phyloP scores from a whole-genome alignment of 352 stramenopile species.

The Peronosclerospora sorghi region DNA sequence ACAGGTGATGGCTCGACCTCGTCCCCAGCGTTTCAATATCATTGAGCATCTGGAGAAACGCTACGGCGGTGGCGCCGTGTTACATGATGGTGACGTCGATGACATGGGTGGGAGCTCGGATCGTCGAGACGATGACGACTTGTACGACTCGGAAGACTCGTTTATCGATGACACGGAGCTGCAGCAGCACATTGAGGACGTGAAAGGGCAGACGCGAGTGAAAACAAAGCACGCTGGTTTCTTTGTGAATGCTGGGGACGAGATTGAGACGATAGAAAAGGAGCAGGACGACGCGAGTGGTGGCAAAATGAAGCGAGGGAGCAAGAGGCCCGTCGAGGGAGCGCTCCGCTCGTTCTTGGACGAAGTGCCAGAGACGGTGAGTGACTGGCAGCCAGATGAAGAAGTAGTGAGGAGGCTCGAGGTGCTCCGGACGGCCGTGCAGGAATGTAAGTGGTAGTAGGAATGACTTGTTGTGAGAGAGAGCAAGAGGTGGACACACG shows the following conservation, averaged over 20 bases:
- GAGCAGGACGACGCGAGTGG: constrained; percentile 8
- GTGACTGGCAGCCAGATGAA: constrained; percentile 51
- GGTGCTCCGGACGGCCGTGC: constrained; percentile 42
- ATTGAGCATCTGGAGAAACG: constrained; percentile 81
- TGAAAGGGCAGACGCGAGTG: constrained; percentile 52
- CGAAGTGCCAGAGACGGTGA: constrained; percentile 49
- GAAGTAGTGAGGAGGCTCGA: constrained; percentile 47
- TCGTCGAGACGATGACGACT: constrained; percentile 65
- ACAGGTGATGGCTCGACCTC: background rate
- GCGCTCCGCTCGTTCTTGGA: constrained; percentile 55
- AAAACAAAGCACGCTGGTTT: constrained; percentile 83
- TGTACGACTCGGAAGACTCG: constrained; percentile 84
- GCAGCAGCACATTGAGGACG: constrained; percentile 78
- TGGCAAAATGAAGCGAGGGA: constrained; percentile 24
- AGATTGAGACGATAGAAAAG: constrained; percentile 68
- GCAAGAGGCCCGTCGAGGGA: constrained; percentile 38
- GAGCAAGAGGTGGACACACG: background rate
- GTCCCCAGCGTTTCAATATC: constrained; percentile 66
- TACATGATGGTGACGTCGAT: constrained; percentile 26
- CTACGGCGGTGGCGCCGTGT: constrained; percentile 57
- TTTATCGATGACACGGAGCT: constrained; percentile 81
- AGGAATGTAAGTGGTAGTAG: constrained; percentile 41
- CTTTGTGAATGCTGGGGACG: constrained; percentile 79
- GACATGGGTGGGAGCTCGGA: constrained; percentile 16
- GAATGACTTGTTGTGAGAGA: background rate